A percentile compares a stretch with the other conserved stretches of the same genome.
phyloP scores from a whole-genome alignment of 495 filamentous ascomycete genomes.

The Pseudotulostoma volvatum region DNA sequence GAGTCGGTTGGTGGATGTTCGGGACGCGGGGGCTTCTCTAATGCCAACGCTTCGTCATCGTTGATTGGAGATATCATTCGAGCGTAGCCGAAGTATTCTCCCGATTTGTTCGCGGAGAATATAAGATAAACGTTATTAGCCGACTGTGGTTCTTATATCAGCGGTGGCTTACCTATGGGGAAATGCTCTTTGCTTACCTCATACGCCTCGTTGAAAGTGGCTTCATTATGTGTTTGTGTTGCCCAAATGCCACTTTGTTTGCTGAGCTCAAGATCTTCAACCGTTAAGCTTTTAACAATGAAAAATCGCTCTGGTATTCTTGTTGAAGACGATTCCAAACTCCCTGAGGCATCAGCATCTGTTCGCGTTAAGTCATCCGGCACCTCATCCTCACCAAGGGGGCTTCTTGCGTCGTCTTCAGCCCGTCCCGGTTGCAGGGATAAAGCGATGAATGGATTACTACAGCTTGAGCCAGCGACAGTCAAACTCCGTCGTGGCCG shows the following conservation, averaged over 20 bases:
- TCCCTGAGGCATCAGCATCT: constrained; percentile 1
- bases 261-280: constrained; percentile 90
- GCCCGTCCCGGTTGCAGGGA: constrained; percentile 32
- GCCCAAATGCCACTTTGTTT: constrained; percentile 80
- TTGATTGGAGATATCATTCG: constrained; percentile 78
- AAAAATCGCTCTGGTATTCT: constrained; percentile 58
- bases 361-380: constrained; percentile 7
- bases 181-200: constrained; percentile 37
- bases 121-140: constrained; percentile 86
- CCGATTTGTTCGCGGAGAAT: constrained; percentile 96
- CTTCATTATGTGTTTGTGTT: constrained; percentile 88
- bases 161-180: background rate
- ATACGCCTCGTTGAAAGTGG: constrained; percentile 65
- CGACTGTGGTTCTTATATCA: constrained; percentile 33
- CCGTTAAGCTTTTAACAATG: constrained; percentile 83
- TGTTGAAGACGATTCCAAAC: constrained; percentile 1
- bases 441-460: constrained; percentile 13
- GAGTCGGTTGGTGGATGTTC: constrained; percentile 43
- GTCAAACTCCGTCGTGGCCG: constrained; percentile 50
- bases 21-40: constrained; percentile 31
- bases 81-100: constrained; percentile 93
- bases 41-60: constrained; percentile 51
- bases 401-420: constrained; percentile 6
- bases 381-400: constrained; percentile 10
- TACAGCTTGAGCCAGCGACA: constrained; percentile 20